Base-by-base conservation (phyloP, 768 basidiomycete genomes). In the Zangia roseola region DNA sequence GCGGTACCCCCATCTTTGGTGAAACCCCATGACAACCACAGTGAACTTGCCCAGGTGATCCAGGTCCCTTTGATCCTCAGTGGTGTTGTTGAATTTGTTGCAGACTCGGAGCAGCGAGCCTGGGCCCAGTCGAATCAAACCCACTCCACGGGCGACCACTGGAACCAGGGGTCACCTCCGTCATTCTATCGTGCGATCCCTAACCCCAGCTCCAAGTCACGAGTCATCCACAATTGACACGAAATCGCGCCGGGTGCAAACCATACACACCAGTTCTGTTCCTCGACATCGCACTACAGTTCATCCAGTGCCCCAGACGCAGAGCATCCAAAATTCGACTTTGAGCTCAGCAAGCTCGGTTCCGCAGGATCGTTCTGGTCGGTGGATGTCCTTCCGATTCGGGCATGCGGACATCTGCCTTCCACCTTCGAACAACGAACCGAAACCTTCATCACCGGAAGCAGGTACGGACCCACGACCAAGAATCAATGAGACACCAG, bases 381-480 rank as follows among this genome's bases (percentile, higher is more conserved):
- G 61, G 26, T 59, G 58, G 63, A 51, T 31, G 26, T 23, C 54
- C 19, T 69, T 68, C 47, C 62, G 57, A 20, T 69, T 67, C 7
- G 67, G 67, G 16, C 17, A 25, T 25, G 24, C 64, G 34, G 47
- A 45, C 19, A 33, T 69, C 28, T 42, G 2, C n/a, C 25, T 58
- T 13, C 41, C 48, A n/a, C 39, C 35, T 28, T 41, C 20, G 25
- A 20, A 16, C 38, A 42, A 28, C 16, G 17, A 17, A 24, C 43
- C 36, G 10, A 30, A n/a, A 19, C 9, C 17, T 17, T 45, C 36
- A 20, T 37, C 46, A 16, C 31, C 25, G 4, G 47, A 38, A 26
- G 16, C 30, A 13, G 26, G 19, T 19, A 21, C 26, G 17, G 34
- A 41, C 21, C 28, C 36, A 14, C 50, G 17, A n/a, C n/a, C 43